phyloP scores from a whole-genome alignment of 805 yeast species.

The Lachancea waltii region DNA sequence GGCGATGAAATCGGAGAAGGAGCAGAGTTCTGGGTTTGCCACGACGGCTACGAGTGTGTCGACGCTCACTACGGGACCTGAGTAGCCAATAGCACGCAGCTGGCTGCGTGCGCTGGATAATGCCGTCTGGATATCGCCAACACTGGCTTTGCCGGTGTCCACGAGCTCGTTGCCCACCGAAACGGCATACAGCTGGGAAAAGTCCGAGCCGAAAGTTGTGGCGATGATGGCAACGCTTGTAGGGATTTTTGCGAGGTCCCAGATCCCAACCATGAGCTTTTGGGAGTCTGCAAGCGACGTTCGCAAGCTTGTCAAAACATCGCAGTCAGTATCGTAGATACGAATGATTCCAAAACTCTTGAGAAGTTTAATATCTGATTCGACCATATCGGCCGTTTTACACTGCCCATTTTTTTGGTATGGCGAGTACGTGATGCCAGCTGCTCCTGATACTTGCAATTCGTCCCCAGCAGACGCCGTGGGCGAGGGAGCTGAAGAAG shows the following conservation, averaged over 20 bases:
- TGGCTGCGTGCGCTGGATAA: slow-evolving; percentile 49
- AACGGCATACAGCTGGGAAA: slow-evolving; percentile 30
- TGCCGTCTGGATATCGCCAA: slow-evolving; percentile 48
- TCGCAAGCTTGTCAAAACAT: slow-evolving; percentile 49
- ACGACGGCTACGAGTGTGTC: slow-evolving; percentile 70
- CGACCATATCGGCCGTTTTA: slow-evolving; percentile 46
- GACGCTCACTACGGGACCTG: slow-evolving; percentile 65
- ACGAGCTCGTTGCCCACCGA: slow-evolving; percentile 83
- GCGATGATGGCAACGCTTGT: slow-evolving; percentile 46
- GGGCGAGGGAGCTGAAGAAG: not conserved
- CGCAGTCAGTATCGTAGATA: slow-evolving; percentile 77
- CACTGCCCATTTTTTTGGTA: slow-evolving; percentile 58
- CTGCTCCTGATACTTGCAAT: slow-evolving; percentile 8
- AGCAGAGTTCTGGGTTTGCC: slow-evolving; percentile 54
- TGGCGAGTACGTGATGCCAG: slow-evolving; percentile 48
- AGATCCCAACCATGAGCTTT: slow-evolving; percentile 68
- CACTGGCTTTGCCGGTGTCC: slow-evolving; percentile 47
- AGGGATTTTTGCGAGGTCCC: slow-evolving; percentile 61
- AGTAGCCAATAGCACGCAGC: slow-evolving; percentile 58
- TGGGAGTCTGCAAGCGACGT: slow-evolving; percentile 60
- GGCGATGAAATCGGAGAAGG: slow-evolving; percentile 67
- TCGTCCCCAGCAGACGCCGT: not conserved
- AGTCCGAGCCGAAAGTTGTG: slow-evolving; percentile 41
- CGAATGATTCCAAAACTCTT: slow-evolving; percentile 48
- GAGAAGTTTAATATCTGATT: slow-evolving; percentile 49